phyloP scores from a whole-genome alignment of 768 basidiomycete genomes.

The Sporobolomyces phaffii region DNA sequence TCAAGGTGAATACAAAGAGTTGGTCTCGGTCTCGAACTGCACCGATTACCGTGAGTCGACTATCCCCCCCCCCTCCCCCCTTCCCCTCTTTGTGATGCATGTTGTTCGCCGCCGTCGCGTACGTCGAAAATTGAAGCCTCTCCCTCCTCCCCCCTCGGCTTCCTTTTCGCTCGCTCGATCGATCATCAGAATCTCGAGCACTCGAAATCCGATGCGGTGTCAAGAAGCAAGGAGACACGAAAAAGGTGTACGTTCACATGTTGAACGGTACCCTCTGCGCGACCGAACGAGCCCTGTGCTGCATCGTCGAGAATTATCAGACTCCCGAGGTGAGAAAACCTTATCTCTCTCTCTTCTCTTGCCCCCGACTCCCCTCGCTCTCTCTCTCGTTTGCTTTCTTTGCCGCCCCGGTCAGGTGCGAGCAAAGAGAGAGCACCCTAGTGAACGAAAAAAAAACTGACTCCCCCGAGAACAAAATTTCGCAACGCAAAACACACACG shows the following conservation, averaged over 20 bases:
- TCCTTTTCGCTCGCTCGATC: neutral
- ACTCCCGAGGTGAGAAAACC: conserved; percentile 68
- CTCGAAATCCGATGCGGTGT: conserved; percentile 90
- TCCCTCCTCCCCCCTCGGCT: neutral
- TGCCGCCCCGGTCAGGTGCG: too few relatives aligned
- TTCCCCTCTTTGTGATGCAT: too few relatives aligned
- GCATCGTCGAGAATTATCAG: conserved; percentile 97
- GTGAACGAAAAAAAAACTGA: too few relatives aligned
- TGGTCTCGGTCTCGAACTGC: conserved; percentile 96
- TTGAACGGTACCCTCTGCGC: conserved; percentile 96
- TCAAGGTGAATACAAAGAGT: conserved; percentile 91
- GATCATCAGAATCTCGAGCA: conserved; percentile 73
- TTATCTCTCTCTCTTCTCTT: neutral
- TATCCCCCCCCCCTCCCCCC: too few relatives aligned
- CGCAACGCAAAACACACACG: too few relatives aligned
- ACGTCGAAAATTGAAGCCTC: too few relatives aligned
- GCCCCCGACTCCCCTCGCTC: neutral
- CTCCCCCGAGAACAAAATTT: too few relatives aligned
- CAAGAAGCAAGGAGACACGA: conserved; percentile 79
- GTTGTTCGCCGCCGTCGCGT: too few relatives aligned
- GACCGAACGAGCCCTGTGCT: conserved; percentile 92
- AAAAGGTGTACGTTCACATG: conserved; percentile 97
- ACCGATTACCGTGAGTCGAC: conserved; percentile 96
- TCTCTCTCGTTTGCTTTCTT: neutral
- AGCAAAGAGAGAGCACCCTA: too few relatives aligned